Evolutionary conservation across 2,329 filamentous ascomycete species (phyloP).

Genomic region (Alternaria panax): DNA sequence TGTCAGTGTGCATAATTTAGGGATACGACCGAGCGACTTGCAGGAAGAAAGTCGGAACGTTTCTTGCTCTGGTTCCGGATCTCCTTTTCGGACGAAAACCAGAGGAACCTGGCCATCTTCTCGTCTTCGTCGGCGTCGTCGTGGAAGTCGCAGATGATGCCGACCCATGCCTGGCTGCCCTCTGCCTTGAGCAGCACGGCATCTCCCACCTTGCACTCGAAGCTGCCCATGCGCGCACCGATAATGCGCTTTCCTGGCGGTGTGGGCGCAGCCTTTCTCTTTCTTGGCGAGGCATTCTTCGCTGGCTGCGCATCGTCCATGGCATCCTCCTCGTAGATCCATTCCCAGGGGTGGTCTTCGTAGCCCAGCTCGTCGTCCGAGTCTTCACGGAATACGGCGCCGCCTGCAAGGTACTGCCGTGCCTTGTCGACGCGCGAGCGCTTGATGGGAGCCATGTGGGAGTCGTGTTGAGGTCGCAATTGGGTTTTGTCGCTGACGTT

Average conservation of each 20-base stretch:
- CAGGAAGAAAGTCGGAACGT: slow-evolving; percentile 76
- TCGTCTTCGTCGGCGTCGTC: slow-evolving; percentile 65
- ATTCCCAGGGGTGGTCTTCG: slow-evolving; percentile 61
- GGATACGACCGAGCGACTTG: slow-evolving; percentile 46
- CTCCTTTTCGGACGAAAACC: slow-evolving; percentile 93
- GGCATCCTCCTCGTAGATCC: slow-evolving; percentile 60
- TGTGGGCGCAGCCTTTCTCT: slow-evolving; percentile 38
- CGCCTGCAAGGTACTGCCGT: slow-evolving; percentile 61
- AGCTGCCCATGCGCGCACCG: slow-evolving; percentile 81
- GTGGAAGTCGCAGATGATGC: slow-evolving; percentile 82
- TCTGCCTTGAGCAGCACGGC: slow-evolving; percentile 87
- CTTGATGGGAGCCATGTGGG: slow-evolving; percentile 51
- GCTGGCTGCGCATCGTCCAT: slow-evolving; percentile 25
- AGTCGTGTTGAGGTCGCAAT: slow-evolving; percentile 29
- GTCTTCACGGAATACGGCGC: slow-evolving; percentile 75
- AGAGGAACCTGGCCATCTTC: slow-evolving; percentile 89
- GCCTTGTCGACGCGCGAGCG: slow-evolving; percentile 56
- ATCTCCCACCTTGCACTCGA: slow-evolving; percentile 83
- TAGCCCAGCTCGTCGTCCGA: slow-evolving; percentile 82
- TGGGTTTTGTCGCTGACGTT: slow-evolving; percentile 37
- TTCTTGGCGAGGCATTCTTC: slow-evolving; percentile 41
- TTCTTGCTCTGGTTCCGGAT: slow-evolving; percentile 85
- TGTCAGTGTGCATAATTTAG: slow-evolving; percentile 21
- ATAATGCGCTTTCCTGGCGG: slow-evolving; percentile 64
- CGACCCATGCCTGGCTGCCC: slow-evolving; percentile 90